Evolutionary conservation across 495 filamentous ascomycete genomes (phyloP), one percentile per base, ranked within the genome.

Genomic region (Talaromyces trachyspermus): DNA sequence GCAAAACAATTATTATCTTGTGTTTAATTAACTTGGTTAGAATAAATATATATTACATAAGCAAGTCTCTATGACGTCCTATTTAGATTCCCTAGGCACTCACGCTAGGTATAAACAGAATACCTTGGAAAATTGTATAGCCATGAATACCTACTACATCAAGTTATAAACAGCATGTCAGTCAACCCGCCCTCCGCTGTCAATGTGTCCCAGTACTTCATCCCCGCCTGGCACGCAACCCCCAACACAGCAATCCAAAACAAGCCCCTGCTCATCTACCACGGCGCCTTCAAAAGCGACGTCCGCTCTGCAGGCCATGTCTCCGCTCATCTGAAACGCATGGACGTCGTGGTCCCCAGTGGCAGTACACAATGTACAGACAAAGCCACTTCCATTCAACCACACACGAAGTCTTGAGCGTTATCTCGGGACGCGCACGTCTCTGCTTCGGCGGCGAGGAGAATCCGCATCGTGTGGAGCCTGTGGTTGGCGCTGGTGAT

Each of bases 401-500:
- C 1, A 71, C 75, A 2, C 83, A 87, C 54, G 81, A 87, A 59
- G 75, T 85, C 10, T 69, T 89, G 3, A 77, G 70, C 36, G 68
- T 86, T 23, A 69, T 71, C 18, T 61, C 59, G 10, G 84, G 83
- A 0, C 64, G 60, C 10, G 81, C 83, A 7, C 71, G 61, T 25
- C 65, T 88, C 19, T 85, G 81, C 50, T 85, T 87, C 54, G 80
- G 83, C 14, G 76, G 77, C 23, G 81, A 85, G 55, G 64, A 68
- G 4, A 86, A 86, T 52, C 74, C 77, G 0, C 61, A 56, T 7
- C 64, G 71, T 17, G 76, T 84, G 12, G 76, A 83, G 58, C 57
- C 66, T 8, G 64, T 55, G n/a, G 70, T 84, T 25, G 50, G 66
- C 46, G 69, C 61, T 43, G 82, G 81, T 11, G 83, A 86, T 68